Base-by-base conservation (phyloP, 108 stramenopile species). In the Conticribra weissflogii region DNA sequence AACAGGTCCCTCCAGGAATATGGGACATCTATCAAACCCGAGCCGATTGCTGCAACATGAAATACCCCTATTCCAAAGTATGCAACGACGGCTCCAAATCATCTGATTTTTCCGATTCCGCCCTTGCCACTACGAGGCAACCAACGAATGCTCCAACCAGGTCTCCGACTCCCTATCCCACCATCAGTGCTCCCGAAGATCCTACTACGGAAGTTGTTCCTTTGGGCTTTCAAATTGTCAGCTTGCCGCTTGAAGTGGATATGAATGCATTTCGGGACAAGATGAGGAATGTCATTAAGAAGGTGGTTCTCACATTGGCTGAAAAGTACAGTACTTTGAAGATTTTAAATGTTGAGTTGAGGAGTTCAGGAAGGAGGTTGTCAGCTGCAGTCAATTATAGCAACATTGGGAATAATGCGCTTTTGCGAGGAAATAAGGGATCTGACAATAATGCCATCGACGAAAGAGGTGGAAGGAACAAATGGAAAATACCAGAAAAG, bases 131-230 rank as follows among this genome's bases (percentile, higher is more conserved):
- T 0, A 19, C 0, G 8, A 23, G 8, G 23, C 19, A 49, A 16
- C 4, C 3, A 21, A 51, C 4, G 47, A 49, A 9, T 41, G n/a
- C n/a, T n/a, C n/a, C n/a, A 44, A 44, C 17, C n/a, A 24, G 3
- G 18, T 30, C 62, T 5, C 62, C 62, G 31, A 63, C 62, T 27
- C 46, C 46, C 25, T 30, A 63, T 63, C 62, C 62, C 62, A 48
- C 62, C 45, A 50, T 63, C 2, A 28, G 19, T 63, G 23, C 21
- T 24, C 50, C 50, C 12, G 27, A 15, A 1, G 46, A 48, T 16
- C 46, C 46, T 25, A 29, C 29, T 27, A 1, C 12, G 17, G 62
- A 63, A 50, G 30, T 48, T 23, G 25, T 63, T 7, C 24, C 47
- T 30, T 49, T 63, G 17, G 29, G 30, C 48, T 63, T 63, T 30